Percentiles rank a stretch among this genome's conserved stretches.
phyloP scores from a whole-genome alignment of 768 basidiomycete genomes.

The Kwoniella dendrophila region DNA sequence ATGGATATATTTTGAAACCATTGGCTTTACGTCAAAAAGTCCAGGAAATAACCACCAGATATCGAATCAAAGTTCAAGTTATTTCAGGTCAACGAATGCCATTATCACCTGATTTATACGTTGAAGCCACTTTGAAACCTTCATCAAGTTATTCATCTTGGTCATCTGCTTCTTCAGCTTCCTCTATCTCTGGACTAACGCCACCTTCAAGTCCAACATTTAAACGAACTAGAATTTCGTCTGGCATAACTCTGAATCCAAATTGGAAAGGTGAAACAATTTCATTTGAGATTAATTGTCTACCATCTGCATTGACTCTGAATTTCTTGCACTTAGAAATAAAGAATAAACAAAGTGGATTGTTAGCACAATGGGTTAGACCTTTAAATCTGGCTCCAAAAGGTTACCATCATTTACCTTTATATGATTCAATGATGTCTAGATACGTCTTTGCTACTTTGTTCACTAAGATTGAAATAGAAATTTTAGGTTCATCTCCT shows the following conservation, averaged over 20 bases:
- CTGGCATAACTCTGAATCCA: constrained; percentile 92
- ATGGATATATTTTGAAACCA: constrained; percentile 90
- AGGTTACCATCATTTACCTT: constrained; percentile 85
- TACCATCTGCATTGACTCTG: constrained; percentile 72
- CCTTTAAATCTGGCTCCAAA: constrained; percentile 55
- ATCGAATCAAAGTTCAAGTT: constrained; percentile 59
- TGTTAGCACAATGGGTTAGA: constrained; percentile 72
- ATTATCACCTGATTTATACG: constrained; percentile 68
- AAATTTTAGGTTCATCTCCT: constrained; percentile 11
- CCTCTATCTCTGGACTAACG: constrained; percentile 12
- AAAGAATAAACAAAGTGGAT: constrained; percentile 61
- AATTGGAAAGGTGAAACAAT: constrained; percentile 71
- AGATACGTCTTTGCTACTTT: constrained; percentile 93
- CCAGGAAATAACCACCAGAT: constrained; percentile 65
- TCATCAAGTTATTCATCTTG: constrained; percentile 7
- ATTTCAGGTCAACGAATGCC: constrained; percentile 92
- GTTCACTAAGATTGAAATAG: constrained; percentile 70
- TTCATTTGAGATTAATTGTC: constrained; percentile 62
- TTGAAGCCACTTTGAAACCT: constrained; percentile 68
- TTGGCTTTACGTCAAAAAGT: constrained; percentile 65
- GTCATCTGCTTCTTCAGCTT: constrained; percentile 7
- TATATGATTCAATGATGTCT: constrained; percentile 82
- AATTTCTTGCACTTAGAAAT: constrained; percentile 82
- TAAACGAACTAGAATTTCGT: constrained; percentile 65
- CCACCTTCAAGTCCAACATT: constrained; percentile 9